Evolutionary conservation across 2,329 filamentous ascomycete species (phyloP).

Genomic region (Pseudovirgaria hyperparasitica): DNA sequence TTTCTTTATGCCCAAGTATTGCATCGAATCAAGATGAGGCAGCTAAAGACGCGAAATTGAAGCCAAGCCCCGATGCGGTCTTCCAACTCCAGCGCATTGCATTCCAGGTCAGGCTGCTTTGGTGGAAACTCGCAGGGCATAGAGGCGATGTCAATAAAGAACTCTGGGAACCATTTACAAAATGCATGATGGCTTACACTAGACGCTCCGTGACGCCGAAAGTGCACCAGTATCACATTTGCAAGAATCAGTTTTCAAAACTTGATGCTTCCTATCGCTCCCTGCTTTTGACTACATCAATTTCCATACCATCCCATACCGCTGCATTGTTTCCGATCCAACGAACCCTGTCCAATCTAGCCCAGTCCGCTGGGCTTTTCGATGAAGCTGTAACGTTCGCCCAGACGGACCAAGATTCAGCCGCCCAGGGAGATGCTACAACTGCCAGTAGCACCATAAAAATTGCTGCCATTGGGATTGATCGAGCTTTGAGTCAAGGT

Average conservation of each 20-base stretch:
- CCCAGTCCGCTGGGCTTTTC: slow-evolving; percentile 18
- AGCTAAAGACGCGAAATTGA: slow-evolving; percentile 41
- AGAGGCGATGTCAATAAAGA: slow-evolving; percentile 49
- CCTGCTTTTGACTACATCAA: not conserved
- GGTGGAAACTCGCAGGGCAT: slow-evolving; percentile 53
- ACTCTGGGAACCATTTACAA: slow-evolving; percentile 50
- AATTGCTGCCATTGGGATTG: no score
- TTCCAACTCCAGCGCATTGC: slow-evolving; percentile 54
- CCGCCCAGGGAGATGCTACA: no score
- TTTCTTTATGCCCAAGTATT: slow-evolving; percentile 56
- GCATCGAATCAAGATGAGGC: slow-evolving; percentile 48
- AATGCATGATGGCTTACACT: slow-evolving; percentile 48
- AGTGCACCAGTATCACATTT: slow-evolving; percentile 26
- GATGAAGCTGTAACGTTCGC: slow-evolving; percentile 24
- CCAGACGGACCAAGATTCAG: no score
- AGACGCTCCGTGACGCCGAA: slow-evolving; percentile 34
- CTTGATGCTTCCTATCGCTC: not conserved
- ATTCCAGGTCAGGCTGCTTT: slow-evolving; percentile 47
- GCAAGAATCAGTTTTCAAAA: slow-evolving; percentile 17
- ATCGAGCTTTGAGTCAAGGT: not conserved
- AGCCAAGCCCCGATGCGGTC: slow-evolving; percentile 42
- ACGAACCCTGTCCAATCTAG: slow-evolving; percentile 17
- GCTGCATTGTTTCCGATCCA: slow-evolving; percentile 6
- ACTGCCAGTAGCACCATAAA: no score
- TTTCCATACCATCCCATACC: not conserved